Base-by-base conservation (phyloP, 176 grass and related monocot genomes). In the Typha latifolia region DNA sequence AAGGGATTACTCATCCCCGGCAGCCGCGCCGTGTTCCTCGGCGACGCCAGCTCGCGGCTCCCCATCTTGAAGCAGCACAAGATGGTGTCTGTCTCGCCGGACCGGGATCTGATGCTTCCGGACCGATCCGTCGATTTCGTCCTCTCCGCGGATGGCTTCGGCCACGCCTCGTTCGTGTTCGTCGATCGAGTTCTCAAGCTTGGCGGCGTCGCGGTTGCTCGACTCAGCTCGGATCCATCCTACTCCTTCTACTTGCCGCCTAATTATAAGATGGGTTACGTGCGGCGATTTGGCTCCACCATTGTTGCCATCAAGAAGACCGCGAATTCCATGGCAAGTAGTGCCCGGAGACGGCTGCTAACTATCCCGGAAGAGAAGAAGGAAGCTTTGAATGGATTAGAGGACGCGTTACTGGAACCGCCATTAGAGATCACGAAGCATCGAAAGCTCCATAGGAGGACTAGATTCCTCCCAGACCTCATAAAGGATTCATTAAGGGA, bases 231-330 rank as follows among this genome's bases (percentile, higher is more conserved):
- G 62, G 80, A 72, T 53, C 65, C 67, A 1, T 23, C 49, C 11
- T 62, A 50, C 59, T 20, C 52, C 47, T 66, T 95, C 32, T 81
- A 56, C 31, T 21, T 89, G 59, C 90, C 86, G 24, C 27, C 53
- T 49, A 89, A 95, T 77, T 95, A 89, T 70, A 77, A 63, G 11
- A 61, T 79, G 62, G 74, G 79, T 9, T 95, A 89, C 78, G 57
- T 84, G 49, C 74, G 68, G 61, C 77, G 22, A 12, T 89, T 95
- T 26, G 77, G 77, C 19, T 67, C 76, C 31, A 81, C 71, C 49
- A 73, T 84, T 27, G 71, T 95, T 31, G 86, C 80, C 15, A 66
- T 95, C 52, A 95, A 80, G 82, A 89, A 89, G 80, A 62, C 68
- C 19, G 63, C 66, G 3, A 37, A 32, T 10, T 65, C 63, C 11